phyloP scores from a whole-genome alignment of 345 rosid genomes.

The Eucalyptus lansdowneana region DNA sequence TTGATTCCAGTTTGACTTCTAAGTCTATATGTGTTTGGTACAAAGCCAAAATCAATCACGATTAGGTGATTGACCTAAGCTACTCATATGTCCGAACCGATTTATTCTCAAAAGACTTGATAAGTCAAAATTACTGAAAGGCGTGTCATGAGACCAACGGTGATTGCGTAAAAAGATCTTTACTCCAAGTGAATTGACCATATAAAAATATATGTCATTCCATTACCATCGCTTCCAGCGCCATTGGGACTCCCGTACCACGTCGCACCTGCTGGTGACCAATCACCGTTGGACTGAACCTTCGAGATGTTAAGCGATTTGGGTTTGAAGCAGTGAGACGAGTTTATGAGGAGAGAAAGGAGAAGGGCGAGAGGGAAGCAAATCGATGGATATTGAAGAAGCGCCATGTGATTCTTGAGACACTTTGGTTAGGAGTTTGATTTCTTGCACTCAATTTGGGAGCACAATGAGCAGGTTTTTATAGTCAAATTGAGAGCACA shows the following conservation, averaged over 20 bases:
- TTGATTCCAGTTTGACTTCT: background rate
- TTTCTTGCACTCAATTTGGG: background rate
- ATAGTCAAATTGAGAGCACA: background rate
- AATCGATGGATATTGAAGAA: no score
- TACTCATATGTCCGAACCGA: background rate
- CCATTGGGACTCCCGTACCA: conserved; percentile 56
- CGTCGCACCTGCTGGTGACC: conserved; percentile 28
- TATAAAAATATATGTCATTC: background rate
- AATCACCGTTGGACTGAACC: no score
- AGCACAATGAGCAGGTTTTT: background rate
- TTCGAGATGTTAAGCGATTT: no score
- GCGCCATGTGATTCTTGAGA: background rate
- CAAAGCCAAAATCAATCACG: background rate
- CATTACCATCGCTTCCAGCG: conserved; percentile 37
- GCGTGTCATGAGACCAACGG: background rate
- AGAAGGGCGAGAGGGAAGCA: no score
- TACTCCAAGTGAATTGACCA: background rate
- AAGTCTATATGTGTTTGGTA: background rate
- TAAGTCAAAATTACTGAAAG: background rate
- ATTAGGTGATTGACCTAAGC: background rate
- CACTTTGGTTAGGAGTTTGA: background rate
- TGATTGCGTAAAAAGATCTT: background rate
- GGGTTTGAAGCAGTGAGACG: no score
- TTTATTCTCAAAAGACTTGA: background rate
- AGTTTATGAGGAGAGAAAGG: no score